Conservation (phyloP, 768 basidiomycete genomes). For the Psilocybe subaeruginosa region DNA sequence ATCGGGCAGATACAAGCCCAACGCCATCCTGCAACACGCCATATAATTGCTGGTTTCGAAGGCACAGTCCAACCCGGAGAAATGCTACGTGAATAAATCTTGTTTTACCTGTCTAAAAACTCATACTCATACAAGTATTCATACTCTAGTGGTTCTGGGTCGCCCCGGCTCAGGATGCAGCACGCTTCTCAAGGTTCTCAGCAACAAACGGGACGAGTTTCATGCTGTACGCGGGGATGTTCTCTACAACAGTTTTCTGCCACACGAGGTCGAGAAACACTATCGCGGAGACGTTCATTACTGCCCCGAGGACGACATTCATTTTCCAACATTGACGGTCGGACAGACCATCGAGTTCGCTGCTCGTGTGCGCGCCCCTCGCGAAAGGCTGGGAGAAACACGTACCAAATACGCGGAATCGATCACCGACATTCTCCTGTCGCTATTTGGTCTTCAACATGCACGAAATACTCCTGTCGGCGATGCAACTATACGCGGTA, state of each 20-base stretch:
- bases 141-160: constrained; percentile 71
- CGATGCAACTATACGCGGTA: constrained; percentile 73
- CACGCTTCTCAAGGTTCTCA: constrained; percentile 80
- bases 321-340: constrained; percentile 85
- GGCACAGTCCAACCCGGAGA: constrained; percentile 71
- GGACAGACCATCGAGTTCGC: constrained; percentile 76
- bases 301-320: constrained; percentile 84
- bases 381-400: constrained; percentile 39
- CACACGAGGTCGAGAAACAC: constrained; percentile 60
- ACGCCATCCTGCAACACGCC: constrained; percentile 65
- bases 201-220: constrained; percentile 75
- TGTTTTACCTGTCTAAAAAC: constrained; percentile 34
- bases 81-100: constrained; percentile 66
- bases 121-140: not conserved
- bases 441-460: constrained; percentile 78
- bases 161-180: constrained; percentile 85
- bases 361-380: constrained; percentile 68
- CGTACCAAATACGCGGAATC: constrained; percentile 42
- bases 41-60: constrained; percentile 68
- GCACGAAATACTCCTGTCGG: constrained; percentile 77
- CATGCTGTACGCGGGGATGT: constrained; percentile 70
- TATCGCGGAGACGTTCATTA: constrained; percentile 84
- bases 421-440: constrained; percentile 56
- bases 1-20: constrained; percentile 45
- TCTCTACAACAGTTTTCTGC: constrained; percentile 74